These are phyloP conservation scores for Candida frijolesensis DNA, from an alignment of 1,139 yeast genomes.

Conservation along the genomic window DNA sequence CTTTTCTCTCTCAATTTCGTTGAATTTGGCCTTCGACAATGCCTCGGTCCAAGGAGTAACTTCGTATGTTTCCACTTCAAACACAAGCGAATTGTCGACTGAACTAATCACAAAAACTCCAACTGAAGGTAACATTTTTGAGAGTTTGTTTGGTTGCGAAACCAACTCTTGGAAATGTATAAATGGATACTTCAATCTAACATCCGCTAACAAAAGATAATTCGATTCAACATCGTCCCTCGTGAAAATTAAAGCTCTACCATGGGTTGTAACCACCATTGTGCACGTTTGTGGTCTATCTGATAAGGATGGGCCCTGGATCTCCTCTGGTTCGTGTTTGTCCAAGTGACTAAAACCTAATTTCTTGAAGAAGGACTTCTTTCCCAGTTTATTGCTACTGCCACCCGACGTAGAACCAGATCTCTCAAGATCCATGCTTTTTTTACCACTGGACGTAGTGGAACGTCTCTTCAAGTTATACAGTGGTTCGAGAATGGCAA, in stretches of 20 bases:
- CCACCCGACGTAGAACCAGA: slow-evolving; percentile 10
- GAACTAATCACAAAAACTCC: slow-evolving; percentile 61
- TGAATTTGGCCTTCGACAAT: slow-evolving; percentile 50
- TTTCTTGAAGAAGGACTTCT: slow-evolving; percentile 31
- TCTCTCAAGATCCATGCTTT: slow-evolving; percentile 12
- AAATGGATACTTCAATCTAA: slow-evolving; percentile 48
- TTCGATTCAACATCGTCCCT: slow-evolving; percentile 34
- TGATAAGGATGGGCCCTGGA: slow-evolving; percentile 25
- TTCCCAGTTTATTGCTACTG: slow-evolving; percentile 7
- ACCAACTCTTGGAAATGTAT: slow-evolving; percentile 59
- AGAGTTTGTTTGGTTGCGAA: slow-evolving; percentile 28
- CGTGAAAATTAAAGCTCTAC: slow-evolving; percentile 54
- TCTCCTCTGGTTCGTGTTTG: slow-evolving; percentile 14
- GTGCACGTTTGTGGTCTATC: slow-evolving; percentile 47
- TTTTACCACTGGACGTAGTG: slow-evolving; percentile 13
- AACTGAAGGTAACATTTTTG: slow-evolving; percentile 37
- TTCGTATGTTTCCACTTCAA: slow-evolving; percentile 60
- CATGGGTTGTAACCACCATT: slow-evolving; percentile 55
- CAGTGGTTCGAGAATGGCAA: slow-evolving; percentile 32
- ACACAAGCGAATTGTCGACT: slow-evolving; percentile 45
- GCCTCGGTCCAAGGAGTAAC: slow-evolving; percentile 58
- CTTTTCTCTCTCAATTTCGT: slow-evolving; percentile 49
- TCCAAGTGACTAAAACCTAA: slow-evolving; percentile 25
- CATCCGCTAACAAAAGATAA: slow-evolving; percentile 48
- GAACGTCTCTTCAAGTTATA: slow-evolving; percentile 19